Evolutionary conservation across 805 yeast genomes (phyloP).

Genomic region (Wickerhamiella azymoides): DNA sequence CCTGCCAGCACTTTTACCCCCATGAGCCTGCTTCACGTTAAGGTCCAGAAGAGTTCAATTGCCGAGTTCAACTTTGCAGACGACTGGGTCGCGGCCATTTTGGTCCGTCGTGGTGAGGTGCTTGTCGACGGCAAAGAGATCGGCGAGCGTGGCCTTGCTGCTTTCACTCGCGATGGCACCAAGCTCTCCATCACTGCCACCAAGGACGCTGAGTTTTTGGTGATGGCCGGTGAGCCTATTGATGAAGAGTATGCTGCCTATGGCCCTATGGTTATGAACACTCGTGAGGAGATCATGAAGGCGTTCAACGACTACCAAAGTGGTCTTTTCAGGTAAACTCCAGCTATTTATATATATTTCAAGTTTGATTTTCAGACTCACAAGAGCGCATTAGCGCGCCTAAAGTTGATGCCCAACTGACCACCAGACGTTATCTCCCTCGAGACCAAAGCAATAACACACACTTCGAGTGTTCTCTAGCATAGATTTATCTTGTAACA

Average conservation of each 20-base stretch:
- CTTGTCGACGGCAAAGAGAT: constrained; percentile 30
- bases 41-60: constrained; percentile 48
- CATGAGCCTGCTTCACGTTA: constrained; percentile 55
- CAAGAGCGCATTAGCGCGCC: background rate
- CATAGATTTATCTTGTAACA: no score
- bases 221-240: constrained; percentile 63
- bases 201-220: constrained; percentile 43
- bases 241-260: constrained; percentile 71
- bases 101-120: constrained; percentile 49
- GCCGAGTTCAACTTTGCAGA: constrained; percentile 46
- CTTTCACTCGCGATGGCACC: constrained; percentile 35
- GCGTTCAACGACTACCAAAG: constrained; percentile 62
- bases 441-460: no score
- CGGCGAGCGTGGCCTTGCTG: constrained; percentile 20
- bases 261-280: constrained; percentile 81
- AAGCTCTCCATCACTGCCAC: constrained; percentile 1
- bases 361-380: no score
- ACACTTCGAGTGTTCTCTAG: no score
- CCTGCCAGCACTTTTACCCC: constrained; percentile 75
- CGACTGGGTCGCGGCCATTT: constrained; percentile 56
- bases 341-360: background rate
- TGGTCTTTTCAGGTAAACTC: constrained; percentile 10
- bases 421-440: no score
- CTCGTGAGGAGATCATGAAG: constrained; percentile 48
- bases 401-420: no score